Conservation (phyloP, 1,284 basidiomycete genomes). For the Sanghuangporus baumii region DNA sequence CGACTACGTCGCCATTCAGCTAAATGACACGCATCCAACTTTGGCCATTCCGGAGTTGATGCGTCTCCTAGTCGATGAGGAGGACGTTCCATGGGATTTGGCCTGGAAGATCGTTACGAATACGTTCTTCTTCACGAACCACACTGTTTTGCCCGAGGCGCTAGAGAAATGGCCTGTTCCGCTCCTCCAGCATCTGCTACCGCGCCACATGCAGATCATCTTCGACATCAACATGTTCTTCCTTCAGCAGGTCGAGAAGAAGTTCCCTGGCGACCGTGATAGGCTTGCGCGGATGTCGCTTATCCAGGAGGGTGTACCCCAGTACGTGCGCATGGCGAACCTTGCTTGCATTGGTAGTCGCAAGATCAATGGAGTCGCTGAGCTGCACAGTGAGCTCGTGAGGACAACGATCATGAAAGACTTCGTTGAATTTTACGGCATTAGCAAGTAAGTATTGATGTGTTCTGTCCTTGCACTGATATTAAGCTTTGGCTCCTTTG, state of each 20-base stretch:
- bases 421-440: conserved; percentile 82
- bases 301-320: conserved; percentile 83
- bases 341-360: conserved; percentile 77
- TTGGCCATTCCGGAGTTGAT: conserved; percentile 92
- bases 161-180: conserved; percentile 80
- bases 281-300: conserved; percentile 80
- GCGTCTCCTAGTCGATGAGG: conserved; percentile 85
- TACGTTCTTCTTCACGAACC: conserved; percentile 93
- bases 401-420: conserved; percentile 82
- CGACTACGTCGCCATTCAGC: conserved; percentile 84
- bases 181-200: conserved; percentile 76
- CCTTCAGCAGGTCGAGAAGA: conserved; percentile 75
- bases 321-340: conserved; percentile 87
- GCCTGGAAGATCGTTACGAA: conserved; percentile 86
- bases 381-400: conserved; percentile 75
- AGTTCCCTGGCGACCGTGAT: conserved; percentile 82
- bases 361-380: conserved; percentile 94
- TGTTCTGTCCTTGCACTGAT: background rate
- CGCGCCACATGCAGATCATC: conserved; percentile 85
- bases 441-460: conserved; percentile 56
- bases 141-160: conserved; percentile 67
- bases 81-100: conserved; percentile 74
- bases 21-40: conserved; percentile 92
- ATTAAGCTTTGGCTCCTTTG: background rate
- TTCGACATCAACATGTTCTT: conserved; percentile 75